Conservation (phyloP, 495 filamentous ascomycete genomes). For the Arthonia radiata region DNA sequence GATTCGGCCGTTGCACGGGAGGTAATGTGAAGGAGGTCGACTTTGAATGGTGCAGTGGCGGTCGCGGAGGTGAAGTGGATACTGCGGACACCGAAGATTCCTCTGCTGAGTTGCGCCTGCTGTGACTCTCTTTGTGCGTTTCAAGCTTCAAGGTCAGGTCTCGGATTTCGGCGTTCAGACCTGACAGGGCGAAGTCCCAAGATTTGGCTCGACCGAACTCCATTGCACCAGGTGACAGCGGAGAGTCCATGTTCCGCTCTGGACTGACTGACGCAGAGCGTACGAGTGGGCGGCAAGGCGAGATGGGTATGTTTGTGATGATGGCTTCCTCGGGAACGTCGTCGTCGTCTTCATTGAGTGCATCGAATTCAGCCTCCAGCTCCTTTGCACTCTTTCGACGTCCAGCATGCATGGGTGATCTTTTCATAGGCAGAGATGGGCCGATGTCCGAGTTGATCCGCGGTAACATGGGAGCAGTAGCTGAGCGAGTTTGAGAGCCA, state of each 20-base stretch:
- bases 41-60: slow-evolving; percentile 26
- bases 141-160: slow-evolving; percentile 76
- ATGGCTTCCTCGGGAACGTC: slow-evolving; percentile 81
- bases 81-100: neutral
- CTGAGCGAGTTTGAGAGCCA: slow-evolving; percentile 16
- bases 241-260: slow-evolving; percentile 8
- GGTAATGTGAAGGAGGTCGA: slow-evolving; percentile 25
- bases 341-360: slow-evolving; percentile 74
- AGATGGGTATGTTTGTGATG: slow-evolving; percentile 87
- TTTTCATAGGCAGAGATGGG: slow-evolving; percentile 3
- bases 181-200: slow-evolving; percentile 56
- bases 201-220: slow-evolving; percentile 44
- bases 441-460: slow-evolving; percentile 11
- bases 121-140: slow-evolving; percentile 41
- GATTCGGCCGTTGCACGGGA: slow-evolving; percentile 60
- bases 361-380: slow-evolving; percentile 64
- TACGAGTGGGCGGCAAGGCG: slow-evolving; percentile 49
- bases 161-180: slow-evolving; percentile 68
- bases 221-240: slow-evolving; percentile 1
- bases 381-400: slow-evolving; percentile 54
- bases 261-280: slow-evolving; percentile 24
- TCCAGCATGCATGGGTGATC: slow-evolving; percentile 41
- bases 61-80: slow-evolving; percentile 7
- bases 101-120: slow-evolving; percentile 1
- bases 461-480: slow-evolving; percentile 6